A percentile compares a stretch with the other conserved stretches of the same genome.
Conservation (phyloP, 2,329 filamentous ascomycete genomes). For the Fusarium tupiense region DNA sequence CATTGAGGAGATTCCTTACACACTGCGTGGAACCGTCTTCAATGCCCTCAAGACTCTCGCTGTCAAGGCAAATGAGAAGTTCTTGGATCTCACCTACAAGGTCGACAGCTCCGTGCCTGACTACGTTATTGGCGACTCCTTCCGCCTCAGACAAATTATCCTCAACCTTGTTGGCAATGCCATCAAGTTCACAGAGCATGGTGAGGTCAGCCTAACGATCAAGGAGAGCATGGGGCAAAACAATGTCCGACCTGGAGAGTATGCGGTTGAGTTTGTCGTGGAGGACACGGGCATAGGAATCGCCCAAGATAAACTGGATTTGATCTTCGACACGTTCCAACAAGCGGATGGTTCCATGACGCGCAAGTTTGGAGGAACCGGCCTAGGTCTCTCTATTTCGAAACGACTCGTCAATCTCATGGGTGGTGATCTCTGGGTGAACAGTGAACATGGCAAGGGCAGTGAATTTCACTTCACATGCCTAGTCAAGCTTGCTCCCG, state of each 20-base stretch:
- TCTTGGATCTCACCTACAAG: conserved; percentile 89
- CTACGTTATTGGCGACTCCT: conserved; percentile 94
- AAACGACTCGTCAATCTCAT: conserved; percentile 95
- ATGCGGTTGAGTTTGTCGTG: conserved; percentile 94
- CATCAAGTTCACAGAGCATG: conserved; percentile 98
- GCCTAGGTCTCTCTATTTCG: conserved; percentile 92
- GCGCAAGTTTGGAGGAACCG: conserved; percentile 93
- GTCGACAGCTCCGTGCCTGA: conserved; percentile 94
- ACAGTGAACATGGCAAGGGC: conserved; percentile 88
- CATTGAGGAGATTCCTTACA: conserved; percentile 97
- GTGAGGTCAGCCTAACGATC: conserved; percentile 95
- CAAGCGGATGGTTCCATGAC: conserved; percentile 98
- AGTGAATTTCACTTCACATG: conserved; percentile 98
- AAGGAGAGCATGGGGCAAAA: conserved; percentile 71
- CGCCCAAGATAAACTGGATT: conserved; percentile 90
- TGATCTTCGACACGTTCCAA: conserved; percentile 99
- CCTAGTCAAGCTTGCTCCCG: conserved; percentile 83
- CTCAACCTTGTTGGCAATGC: conserved; percentile 97
- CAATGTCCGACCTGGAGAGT: conserved; percentile 76
- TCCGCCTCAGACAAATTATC: conserved; percentile 95
- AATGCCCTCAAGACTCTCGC: conserved; percentile 96
- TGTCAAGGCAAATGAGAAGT: conserved; percentile 97
- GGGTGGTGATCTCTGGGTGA: conserved; percentile 96
- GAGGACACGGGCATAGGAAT: conserved; percentile 98
- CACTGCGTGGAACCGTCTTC: conserved; percentile 92